These are phyloP conservation scores for Plantago major DNA, from an alignment of 257 asterid genomes.

Conservation along the genomic window DNA sequence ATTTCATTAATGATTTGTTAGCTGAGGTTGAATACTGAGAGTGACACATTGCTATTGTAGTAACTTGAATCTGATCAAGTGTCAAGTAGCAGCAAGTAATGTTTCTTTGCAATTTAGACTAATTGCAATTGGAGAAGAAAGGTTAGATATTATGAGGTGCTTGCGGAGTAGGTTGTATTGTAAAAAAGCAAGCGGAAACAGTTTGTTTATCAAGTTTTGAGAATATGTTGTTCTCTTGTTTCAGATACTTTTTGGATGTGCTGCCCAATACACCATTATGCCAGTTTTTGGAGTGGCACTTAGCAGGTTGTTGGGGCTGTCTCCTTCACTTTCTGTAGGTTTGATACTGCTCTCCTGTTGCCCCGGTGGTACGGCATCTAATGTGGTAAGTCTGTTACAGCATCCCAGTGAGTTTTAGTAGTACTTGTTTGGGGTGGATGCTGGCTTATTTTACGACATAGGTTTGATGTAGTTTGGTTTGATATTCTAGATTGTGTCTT, in stretches of 20 bases:
- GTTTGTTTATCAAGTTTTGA: slow-evolving; percentile 1
- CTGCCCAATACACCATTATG: slow-evolving; percentile 82
- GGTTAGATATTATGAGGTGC: neutral
- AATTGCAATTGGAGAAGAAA: neutral
- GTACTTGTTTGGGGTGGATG: neutral
- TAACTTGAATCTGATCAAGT: no score
- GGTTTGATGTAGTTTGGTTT: no score
- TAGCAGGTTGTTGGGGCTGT: slow-evolving; percentile 71
- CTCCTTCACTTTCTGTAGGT: slow-evolving; percentile 80
- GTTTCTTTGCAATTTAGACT: neutral
- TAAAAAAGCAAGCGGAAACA: neutral
- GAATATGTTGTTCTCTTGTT: slow-evolving; percentile 13
- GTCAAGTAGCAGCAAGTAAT: neutral
- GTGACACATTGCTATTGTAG: neutral
- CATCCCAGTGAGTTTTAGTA: neutral
- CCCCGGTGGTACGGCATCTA: slow-evolving; percentile 96
- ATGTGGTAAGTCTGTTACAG: slow-evolving; percentile 58
- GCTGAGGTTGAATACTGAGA: neutral
- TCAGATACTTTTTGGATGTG: slow-evolving; percentile 82
- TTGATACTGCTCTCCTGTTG: slow-evolving; percentile 79
- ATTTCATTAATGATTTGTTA: no score
- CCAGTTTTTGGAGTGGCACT: slow-evolving; percentile 62
- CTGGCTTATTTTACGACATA: no score
- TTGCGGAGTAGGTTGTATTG: no score
- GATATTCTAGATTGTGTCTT: neutral